Evolutionary conservation across 176 grass and related monocot species (phyloP).

Genomic region (Poa annua): DNA sequence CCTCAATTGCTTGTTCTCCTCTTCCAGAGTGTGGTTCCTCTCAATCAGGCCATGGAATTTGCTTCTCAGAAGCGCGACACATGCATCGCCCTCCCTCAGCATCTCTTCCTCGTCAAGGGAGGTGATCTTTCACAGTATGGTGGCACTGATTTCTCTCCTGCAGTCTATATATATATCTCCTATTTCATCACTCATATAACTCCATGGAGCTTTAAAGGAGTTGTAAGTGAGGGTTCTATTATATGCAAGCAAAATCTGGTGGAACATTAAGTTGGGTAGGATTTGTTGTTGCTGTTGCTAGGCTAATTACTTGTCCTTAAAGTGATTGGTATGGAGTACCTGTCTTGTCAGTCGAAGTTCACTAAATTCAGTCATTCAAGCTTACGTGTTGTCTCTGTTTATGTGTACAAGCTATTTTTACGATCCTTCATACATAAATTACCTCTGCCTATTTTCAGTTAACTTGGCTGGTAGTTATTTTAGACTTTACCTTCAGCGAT

Average conservation of each 20-base stretch:
- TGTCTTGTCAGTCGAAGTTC: constrained; percentile 48
- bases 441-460: constrained; percentile 4
- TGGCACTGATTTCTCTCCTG: constrained; percentile 39
- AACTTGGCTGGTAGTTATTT: constrained; percentile 1
- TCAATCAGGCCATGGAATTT: constrained; percentile 72
- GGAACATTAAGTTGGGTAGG: constrained; percentile 75
- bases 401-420: background rate
- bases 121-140: constrained; percentile 44
- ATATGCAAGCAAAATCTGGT: constrained; percentile 45
- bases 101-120: constrained; percentile 54
- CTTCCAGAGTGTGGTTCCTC: constrained; percentile 73
- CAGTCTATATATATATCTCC: constrained; percentile 30
- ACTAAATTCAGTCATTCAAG: constrained; percentile 31
- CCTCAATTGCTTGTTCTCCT: constrained; percentile 86
- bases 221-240: constrained; percentile 43
- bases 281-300: constrained; percentile 50
- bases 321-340: constrained; percentile 76
- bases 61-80: constrained; percentile 61
- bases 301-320: constrained; percentile 70
- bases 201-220: constrained; percentile 41
- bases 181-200: constrained; percentile 45
- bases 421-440: constrained; percentile 10
- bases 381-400: constrained; percentile 7
- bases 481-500: constrained; percentile 20
- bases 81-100: constrained; percentile 69